Evolutionary conservation across 2,329 filamentous ascomycete species (phyloP), one percentile per base, ranked within the genome.

Genomic region (Allantophomopsis lycopodina): DNA sequence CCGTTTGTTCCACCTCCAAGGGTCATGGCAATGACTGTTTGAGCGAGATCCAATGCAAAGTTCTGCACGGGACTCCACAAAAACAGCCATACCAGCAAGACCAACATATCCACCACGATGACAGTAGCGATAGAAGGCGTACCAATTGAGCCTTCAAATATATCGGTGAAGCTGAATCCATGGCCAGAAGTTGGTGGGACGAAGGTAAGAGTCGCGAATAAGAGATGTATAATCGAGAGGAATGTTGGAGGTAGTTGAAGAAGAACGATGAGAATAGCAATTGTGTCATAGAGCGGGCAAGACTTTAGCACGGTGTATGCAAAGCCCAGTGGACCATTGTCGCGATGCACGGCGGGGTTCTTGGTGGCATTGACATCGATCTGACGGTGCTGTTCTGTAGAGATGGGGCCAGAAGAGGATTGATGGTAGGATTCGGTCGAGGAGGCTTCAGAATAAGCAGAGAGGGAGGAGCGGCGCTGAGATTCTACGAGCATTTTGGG

Each of bases 181-280:
- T 83, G 82, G 44, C 85, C 79, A 55, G 82, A 82, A 39, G 79
- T 80, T 14, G 86, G 83, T 35, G 87, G 84, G 46, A 94, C 86
- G 56, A 95, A 93, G 36, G 88, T 95, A 56, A 95, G 73, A 48
- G 87, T 80, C 49, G 89, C 87, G 62, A 95, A 96, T 49, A 94
- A 73, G 56, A 87, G 80, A 61, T 95, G 93, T 53, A 94, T 85
- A 58, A 86, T 70, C 47, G 87, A 89, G 53, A 95, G 72, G 42
- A 89, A 79, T 53, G 89, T 79, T 16, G 88, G 85, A 21, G 89
- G 88, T 8, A 95, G 76, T 57, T 94, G 88, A 61, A 95, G 83
- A 49, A 96, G 75, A 52, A 95, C 83, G 62, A 95, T 94, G 59
- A 96, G 77, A 54, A 96, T 94, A 57, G 89, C 87, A 62, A 95